phyloP scores from a whole-genome alignment of 805 yeast genomes.

The Metschnikowia koreensis region DNA sequence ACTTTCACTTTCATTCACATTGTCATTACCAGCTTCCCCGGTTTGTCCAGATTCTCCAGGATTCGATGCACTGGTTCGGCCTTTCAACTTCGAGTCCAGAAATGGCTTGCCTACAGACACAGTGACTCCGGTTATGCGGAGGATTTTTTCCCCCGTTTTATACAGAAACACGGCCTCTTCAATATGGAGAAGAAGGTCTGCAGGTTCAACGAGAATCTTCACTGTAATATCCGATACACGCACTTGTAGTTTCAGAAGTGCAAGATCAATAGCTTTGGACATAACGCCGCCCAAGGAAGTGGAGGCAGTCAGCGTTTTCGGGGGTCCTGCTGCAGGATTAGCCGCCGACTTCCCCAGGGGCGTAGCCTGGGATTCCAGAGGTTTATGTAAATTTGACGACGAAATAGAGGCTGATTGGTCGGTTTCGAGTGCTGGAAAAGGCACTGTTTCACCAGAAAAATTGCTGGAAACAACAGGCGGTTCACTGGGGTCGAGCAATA shows the following conservation, averaged over 20 bases:
- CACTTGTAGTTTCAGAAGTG: conserved; percentile 58
- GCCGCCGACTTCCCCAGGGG: no score
- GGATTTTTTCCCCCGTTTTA: conserved; percentile 45
- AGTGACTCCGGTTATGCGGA: conserved; percentile 39
- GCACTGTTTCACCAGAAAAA: neutral
- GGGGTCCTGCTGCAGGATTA: neutral
- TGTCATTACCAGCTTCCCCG: no score
- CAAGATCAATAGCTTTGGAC: conserved; percentile 65
- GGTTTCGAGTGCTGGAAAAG: neutral
- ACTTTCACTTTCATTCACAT: neutral
- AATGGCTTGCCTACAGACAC: conserved; percentile 43
- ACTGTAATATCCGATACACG: conserved; percentile 47
- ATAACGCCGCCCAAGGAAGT: conserved; percentile 54
- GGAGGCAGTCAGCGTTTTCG: conserved; percentile 16
- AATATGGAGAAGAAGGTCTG: conserved; percentile 34
- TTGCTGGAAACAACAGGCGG: neutral
- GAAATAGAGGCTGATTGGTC: no score
- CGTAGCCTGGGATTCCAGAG: no score
- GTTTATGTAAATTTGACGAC: no score
- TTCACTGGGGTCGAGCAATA: conserved; percentile 32
- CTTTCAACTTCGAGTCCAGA: conserved; percentile 29
- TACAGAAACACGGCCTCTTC: conserved; percentile 36
- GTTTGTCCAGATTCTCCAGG: no score
- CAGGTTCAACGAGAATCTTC: conserved; percentile 47
- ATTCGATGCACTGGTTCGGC: no score